These are phyloP conservation scores for Thozetella sp. DNA, from an alignment of 495 filamentous ascomycete genomes.

Conservation along the genomic window DNA sequence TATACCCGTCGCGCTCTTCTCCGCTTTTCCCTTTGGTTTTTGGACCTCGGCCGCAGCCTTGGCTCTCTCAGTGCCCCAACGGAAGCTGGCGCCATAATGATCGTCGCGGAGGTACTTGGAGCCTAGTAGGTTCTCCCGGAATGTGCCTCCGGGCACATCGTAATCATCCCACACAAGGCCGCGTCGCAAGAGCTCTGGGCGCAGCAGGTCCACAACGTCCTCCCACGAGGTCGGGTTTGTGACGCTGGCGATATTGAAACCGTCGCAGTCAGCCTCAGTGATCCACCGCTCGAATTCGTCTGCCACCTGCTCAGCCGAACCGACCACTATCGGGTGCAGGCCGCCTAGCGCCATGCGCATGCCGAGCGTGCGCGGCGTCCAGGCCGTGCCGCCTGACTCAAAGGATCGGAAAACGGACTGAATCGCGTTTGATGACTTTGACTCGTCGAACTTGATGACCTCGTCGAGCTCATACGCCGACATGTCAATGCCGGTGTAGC, in stretches of 20 bases:
- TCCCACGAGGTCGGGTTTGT: constrained; percentile 13
- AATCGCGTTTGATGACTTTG: background rate
- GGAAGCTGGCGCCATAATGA: background rate
- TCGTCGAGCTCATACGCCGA: background rate
- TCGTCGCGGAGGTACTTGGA: background rate
- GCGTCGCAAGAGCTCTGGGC: constrained; percentile 54
- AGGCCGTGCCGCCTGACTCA: background rate
- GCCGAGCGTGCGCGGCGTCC: background rate
- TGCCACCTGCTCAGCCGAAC: constrained; percentile 53
- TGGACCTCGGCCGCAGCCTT: background rate
- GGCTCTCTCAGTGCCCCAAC: background rate
- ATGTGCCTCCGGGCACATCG: constrained; percentile 44
- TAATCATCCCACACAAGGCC: constrained; percentile 51
- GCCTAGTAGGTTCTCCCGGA: constrained; percentile 38
- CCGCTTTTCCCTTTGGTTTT: background rate
- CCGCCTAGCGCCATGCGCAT: background rate
- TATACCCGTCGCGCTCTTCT: too few species aligned
- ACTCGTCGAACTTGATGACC: background rate
- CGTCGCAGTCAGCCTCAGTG: constrained; percentile 56
- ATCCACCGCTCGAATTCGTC: constrained; percentile 60
- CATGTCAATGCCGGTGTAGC: background rate
- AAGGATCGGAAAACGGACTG: background rate
- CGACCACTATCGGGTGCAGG: constrained; percentile 24
- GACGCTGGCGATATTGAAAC: background rate
- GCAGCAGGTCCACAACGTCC: constrained; percentile 55